Evolutionary conservation across 2,329 filamentous ascomycete genomes (phyloP).

Genomic region (Aspergillus awamori): DNA sequence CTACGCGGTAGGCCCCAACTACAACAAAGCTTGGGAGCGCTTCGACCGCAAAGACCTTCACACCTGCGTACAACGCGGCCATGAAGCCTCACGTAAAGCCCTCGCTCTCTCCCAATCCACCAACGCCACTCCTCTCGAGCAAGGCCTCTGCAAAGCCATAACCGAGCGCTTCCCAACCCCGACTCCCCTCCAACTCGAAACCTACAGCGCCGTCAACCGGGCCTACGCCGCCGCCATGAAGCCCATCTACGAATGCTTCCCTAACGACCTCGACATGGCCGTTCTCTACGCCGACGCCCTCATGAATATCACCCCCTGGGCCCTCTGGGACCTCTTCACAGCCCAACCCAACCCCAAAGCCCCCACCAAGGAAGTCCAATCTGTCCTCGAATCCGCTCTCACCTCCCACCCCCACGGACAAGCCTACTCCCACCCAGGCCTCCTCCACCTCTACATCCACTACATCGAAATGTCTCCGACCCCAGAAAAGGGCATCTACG

Average conservation of each 20-base stretch:
- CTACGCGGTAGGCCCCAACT: conserved; percentile 55
- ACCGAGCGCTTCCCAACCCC: conserved; percentile 35
- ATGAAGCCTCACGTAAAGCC: conserved; percentile 24
- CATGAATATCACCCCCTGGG: conserved; percentile 68
- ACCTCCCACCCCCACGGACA: neutral
- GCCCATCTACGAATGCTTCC: conserved; percentile 54
- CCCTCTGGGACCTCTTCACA: conserved; percentile 62
- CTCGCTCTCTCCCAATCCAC: neutral
- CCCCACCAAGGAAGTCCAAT: conserved; percentile 59
- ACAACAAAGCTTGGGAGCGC: conserved; percentile 56
- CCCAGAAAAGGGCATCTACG: conserved; percentile 63
- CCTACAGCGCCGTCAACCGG: conserved; percentile 57
- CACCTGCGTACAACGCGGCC: conserved; percentile 46
- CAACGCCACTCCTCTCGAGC: conserved; percentile 55
- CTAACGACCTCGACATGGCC: conserved; percentile 62
- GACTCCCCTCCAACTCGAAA: conserved; percentile 58
- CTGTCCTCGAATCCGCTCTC: conserved; percentile 61
- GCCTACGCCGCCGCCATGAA: conserved; percentile 65
- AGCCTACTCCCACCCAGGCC: conserved; percentile 60
- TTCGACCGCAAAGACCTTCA: conserved; percentile 50
- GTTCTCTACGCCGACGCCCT: conserved; percentile 65
- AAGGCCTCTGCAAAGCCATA: conserved; percentile 65
- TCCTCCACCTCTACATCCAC: conserved; percentile 75
- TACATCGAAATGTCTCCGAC: conserved; percentile 73
- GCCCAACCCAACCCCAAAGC: conserved; percentile 58